Conservation (phyloP, 2,329 filamentous ascomycete genomes). For the Sarocladium strictum region DNA sequence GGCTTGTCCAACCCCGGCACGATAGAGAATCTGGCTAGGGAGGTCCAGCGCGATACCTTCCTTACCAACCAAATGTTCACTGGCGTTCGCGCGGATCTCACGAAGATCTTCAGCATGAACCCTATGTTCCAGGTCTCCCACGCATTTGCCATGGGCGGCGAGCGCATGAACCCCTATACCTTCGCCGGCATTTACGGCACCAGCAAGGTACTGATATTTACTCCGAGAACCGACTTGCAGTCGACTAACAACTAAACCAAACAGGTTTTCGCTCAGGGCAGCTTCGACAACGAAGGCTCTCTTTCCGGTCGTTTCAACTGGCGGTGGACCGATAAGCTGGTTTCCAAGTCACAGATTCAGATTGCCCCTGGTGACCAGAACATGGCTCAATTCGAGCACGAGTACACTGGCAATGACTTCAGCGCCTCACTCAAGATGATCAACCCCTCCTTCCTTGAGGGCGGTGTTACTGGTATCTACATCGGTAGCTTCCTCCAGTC, state of each 20-base stretch:
- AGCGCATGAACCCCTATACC: constrained; percentile 87
- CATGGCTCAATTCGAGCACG: constrained; percentile 90
- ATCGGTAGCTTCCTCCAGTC: constrained; percentile 95
- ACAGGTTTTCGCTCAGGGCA: constrained; percentile 92
- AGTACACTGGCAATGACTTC: constrained; percentile 92
- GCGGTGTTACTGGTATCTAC: constrained; percentile 88
- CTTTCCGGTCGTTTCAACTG: constrained; percentile 90
- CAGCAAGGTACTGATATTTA: constrained; percentile 59
- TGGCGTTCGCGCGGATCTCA: constrained; percentile 90
- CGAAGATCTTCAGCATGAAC: constrained; percentile 89
- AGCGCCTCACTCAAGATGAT: constrained; percentile 87
- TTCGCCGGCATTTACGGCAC: constrained; percentile 93
- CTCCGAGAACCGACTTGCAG: not conserved
- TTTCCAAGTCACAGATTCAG: constrained; percentile 84
- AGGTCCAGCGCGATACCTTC: constrained; percentile 94
- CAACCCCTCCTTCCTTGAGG: constrained; percentile 91
- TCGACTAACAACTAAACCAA: constrained; percentile 14
- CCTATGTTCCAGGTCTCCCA: constrained; percentile 97
- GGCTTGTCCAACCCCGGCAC: constrained; percentile 89
- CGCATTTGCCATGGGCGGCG: constrained; percentile 82
- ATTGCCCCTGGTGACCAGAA: constrained; percentile 75
- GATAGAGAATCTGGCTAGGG: constrained; percentile 80
- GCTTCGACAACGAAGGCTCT: constrained; percentile 85
- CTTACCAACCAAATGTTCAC: constrained; percentile 96
- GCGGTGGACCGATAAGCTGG: constrained; percentile 73